Evolutionary conservation across 2,329 filamentous ascomycete species (phyloP), one percentile per base, ranked within the genome.

Genomic region (Bretziella fagacearum): DNA sequence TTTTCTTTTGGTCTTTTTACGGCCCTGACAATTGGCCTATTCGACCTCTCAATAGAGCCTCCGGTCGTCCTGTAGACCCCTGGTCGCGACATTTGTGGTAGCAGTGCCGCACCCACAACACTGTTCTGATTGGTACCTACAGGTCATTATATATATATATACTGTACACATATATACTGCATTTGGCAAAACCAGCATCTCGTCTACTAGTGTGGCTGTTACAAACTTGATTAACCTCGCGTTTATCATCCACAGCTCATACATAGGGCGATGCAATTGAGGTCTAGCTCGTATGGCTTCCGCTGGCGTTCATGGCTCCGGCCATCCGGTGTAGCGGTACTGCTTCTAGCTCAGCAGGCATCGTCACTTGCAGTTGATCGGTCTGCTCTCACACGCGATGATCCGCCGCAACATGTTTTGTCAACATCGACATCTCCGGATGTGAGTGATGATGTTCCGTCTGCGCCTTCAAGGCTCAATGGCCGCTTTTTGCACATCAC

Each of bases 401-500:
- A 39, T 2, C 18, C 36, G 13, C 10, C 7, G 6, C 44, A 40
- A 13, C 35, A 40, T 15, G 26, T 32, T 6, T 37, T 46, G 18
- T 17, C 32, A 3, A 8, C 17, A 2, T n/a, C 15, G 18, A 22
- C 11, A 10, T 7, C 20, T 15, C 18, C 15, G 18, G 15, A 29
- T 6, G 17, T 26, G 4, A 18, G 25, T 13, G 23, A 20, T 11
- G 22, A 35, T 22, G 20, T 36, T 11, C 23, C 35, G 3, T 4
- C 18, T 25, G 18, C 36, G 20, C 29, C 41, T 22, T 27, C 32
- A 3, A 47, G 35, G 17, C 63, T 85, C 55, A 72, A 74, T 53
- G 85, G 85, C 53, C 76, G 74, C 59, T 93, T 93, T 65, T 69
- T 93, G 58, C 85, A 93, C 63, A 83, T 93, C 55, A 91, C 85